Base-by-base conservation (phyloP, 2,329 filamentous ascomycete genomes). In the Colletotrichum melonis region DNA sequence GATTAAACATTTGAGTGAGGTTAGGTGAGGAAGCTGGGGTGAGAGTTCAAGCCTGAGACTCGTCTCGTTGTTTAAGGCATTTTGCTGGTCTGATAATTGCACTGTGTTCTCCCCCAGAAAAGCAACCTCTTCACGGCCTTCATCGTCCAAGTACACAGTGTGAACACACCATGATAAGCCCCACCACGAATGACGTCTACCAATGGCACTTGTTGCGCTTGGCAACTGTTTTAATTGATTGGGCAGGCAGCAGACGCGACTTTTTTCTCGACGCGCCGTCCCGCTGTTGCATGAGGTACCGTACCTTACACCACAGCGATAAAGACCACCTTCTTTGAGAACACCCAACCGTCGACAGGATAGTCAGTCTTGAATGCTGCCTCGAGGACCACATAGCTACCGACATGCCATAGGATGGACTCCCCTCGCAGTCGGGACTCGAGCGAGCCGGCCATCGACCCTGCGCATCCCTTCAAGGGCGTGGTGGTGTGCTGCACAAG, bases 401-500 rank as follows among this genome's bases (percentile, higher is more conserved):
- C 62, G 72, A 72, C 52, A 74, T 74, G 68, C 65, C 58, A 30
- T 72, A 69, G 62, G 22, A 74, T 74, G 73, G 73, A 64, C 5
- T 65, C 64, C 16, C 22, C 64, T 32, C 56, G 26, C 30, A 57
- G 49, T 35, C 59, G 58, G 35, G 78, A 76, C 63, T 63, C 69
- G 52, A 77, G 75, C 71, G 75, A 78, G 14, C 75, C 78, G 64
- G 77, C 79, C 19, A 80, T 88, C 83, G 90, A 92, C 82, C 85
- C 88, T 73, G 87, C 92, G 62, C 86, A 87, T 75, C 92, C 93
- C 65, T 89, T 95, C 77, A 86, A 86, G 75, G 93, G 93, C 77
- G 89, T 94, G 66, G 90, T 97, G 74, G 88, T 98, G 77, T 98
- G 95, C 87, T 97, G 94, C 84, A 98, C 95, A 63, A 95, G 93